A percentile compares a stretch with the other conserved stretches of the same genome.
phyloP scores from a whole-genome alignment of 176 grass and related monocot species.

The Triticum monococcum region DNA sequence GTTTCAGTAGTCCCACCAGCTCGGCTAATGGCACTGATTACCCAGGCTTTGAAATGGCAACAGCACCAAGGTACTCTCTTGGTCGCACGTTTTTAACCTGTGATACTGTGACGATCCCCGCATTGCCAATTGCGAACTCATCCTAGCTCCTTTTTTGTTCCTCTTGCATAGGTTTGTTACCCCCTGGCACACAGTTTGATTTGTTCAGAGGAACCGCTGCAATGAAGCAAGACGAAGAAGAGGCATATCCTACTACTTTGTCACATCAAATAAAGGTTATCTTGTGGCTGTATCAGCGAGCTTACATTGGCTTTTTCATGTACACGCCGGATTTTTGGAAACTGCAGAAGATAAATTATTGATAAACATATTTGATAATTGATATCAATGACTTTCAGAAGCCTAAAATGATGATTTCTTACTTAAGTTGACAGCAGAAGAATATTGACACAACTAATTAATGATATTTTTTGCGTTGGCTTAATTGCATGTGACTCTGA shows the following conservation, averaged over 20 bases:
- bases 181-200: conserved; percentile 97
- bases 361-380: not conserved
- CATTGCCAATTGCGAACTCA: conserved; percentile 5
- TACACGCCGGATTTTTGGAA: not conserved
- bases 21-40: conserved; percentile 96
- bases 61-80: conserved; percentile 86
- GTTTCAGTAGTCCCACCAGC: conserved; percentile 95
- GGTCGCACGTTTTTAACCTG: not conserved
- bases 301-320: conserved; percentile 20
- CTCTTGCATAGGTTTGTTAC: conserved; percentile 68
- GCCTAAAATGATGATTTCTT: conserved; percentile 2
- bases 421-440: not conserved
- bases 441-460: not conserved
- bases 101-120: not conserved
- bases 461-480: not conserved
- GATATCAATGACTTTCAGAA: conserved; percentile 22
- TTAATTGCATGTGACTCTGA: not conserved
- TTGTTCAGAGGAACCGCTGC: conserved; percentile 98
- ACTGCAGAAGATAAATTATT: not conserved
- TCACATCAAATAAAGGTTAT: conserved; percentile 95
- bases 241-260: conserved; percentile 73
- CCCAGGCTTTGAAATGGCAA: conserved; percentile 98
- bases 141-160: conserved; percentile 21
- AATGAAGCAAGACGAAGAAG: conserved; percentile 99
- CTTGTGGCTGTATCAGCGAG: not conserved